phyloP scores from a whole-genome alignment of 805 yeast species.

The Wickerhamiella azymoides region DNA sequence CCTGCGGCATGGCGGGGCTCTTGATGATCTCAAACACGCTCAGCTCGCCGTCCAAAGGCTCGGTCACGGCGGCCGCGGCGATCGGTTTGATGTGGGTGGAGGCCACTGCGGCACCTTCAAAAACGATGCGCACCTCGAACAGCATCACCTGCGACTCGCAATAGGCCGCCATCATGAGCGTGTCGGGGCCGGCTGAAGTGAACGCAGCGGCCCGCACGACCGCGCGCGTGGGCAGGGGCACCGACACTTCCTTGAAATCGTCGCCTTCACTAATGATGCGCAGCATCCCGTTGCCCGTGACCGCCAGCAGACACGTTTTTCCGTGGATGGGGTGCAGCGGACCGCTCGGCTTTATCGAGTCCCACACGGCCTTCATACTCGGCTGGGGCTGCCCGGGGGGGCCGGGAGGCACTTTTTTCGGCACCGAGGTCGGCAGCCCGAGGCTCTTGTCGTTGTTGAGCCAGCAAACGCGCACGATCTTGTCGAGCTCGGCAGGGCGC shows the following conservation, averaged over 20 bases:
- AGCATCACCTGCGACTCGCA: constrained; percentile 9
- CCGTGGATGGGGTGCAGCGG: constrained; percentile 53
- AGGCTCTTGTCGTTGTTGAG: constrained; percentile 57
- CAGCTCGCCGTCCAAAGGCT: constrained; percentile 5
- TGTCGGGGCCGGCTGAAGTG: background rate
- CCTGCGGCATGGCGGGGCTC: constrained; percentile 6
- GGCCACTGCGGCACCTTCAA: background rate
- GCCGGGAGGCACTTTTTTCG: background rate
- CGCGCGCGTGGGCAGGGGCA: constrained; percentile 10
- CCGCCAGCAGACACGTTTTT: constrained; percentile 56
- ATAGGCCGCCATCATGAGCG: constrained; percentile 22
- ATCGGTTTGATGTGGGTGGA: constrained; percentile 5
- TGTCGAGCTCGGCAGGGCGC: constrained; percentile 19
- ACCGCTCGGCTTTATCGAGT: constrained; percentile 39
- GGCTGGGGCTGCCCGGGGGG: constrained; percentile 12
- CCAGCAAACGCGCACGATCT: constrained; percentile 51
- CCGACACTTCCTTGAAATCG: constrained; percentile 17
- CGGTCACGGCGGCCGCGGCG: constrained; percentile 2
- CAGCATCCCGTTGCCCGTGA: constrained; percentile 49
- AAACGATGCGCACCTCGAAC: constrained; percentile 19
- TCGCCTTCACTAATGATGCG: constrained; percentile 42
- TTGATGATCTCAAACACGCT: constrained; percentile 8
- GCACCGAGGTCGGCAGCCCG: constrained; percentile 8
- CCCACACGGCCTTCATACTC: constrained; percentile 25
- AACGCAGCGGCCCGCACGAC: constrained; percentile 3